Evolutionary conservation across 345 rosid genomes (phyloP), one percentile per base, ranked within the genome.

Genomic region (Moricandia arvensis): DNA sequence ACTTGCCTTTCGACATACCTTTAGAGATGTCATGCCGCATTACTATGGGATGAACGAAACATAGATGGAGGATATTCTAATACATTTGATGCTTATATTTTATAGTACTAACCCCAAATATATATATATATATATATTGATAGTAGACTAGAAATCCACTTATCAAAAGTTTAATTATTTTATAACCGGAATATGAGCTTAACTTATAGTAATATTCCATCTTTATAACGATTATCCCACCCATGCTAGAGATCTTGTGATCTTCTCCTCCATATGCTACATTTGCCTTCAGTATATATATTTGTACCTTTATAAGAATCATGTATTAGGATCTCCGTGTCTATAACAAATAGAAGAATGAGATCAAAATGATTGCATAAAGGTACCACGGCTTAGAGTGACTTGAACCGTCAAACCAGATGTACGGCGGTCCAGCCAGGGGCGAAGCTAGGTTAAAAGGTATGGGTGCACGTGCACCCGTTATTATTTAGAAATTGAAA

Each of bases 1-100:
- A 63, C 80, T 69, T 76, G 75, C 80, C 80, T 29, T 70, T 57
- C 30, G 70, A 70, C 59, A 76, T 17, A 47, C 4, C 54, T n/a
- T 45, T 15, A 15, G 54, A 47, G 8, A 47, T n/a, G 54, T 3
- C 13, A 13, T 45, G 7, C 18, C 54, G 8, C 54, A 47, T 18
- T 53, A 8, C 59, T 18, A 64, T 33, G 58, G 49, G 29, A 69
- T 54, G 55, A 69, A 62, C 65, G n/a, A 63, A 69, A 69, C 74
- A 37, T 35, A 53, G 43, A 33, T 41, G 59, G 55, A 59, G 41
- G 24, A 49, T 59, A 59, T 37, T 69, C 34, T 75, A 27, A 60
- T 4, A 75, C 34, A 38, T 49, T 13, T 11, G 59, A 18, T 43
- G 60, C 65, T 49, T 16, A 49, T 33, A 17, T 18, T 33, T 57